Evolutionary conservation across 805 yeast genomes (phyloP).

Genomic region (Ogataea trehaloabstinens): DNA sequence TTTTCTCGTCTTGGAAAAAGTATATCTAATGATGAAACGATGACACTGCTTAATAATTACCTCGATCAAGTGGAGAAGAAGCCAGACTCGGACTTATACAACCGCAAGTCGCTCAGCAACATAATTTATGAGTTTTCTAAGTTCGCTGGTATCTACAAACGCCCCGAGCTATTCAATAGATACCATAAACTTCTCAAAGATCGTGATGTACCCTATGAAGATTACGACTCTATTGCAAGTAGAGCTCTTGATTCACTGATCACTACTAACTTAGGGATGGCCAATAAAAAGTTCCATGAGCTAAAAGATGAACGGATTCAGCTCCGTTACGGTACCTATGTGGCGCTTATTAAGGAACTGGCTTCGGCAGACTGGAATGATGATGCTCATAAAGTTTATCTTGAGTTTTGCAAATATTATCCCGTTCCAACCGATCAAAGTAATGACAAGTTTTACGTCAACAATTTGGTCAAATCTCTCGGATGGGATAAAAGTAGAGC

Average conservation of each 20-base stretch:
- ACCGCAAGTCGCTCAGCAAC: background rate
- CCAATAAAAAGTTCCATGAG: constrained; percentile 5
- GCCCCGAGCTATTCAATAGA: constrained; percentile 1
- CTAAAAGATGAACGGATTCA: constrained; percentile 1
- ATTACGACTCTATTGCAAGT: constrained; percentile 2
- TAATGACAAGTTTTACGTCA: constrained; percentile 3
- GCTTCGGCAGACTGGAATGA: constrained; percentile 7
- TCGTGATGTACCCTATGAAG: constrained; percentile 2
- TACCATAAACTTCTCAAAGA: constrained; percentile 6
- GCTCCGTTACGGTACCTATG: constrained; percentile 4
- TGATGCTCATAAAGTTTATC: constrained; percentile 7
- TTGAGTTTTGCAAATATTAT: constrained; percentile 2
- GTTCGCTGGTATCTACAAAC: constrained; percentile 1
- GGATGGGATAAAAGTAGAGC: constrained; percentile 4
- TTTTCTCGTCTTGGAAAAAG: background rate
- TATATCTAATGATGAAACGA: background rate
- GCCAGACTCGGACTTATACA: background rate
- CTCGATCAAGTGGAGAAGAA: background rate
- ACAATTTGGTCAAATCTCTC: constrained; percentile 1
- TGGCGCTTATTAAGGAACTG: constrained; percentile 3
- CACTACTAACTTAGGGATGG: constrained; percentile 4
- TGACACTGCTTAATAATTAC: background rate
- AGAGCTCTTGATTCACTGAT: constrained; percentile 1
- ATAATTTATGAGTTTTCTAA: constrained; percentile 4
- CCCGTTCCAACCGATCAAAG: background rate